Evolutionary conservation across 2,329 filamentous ascomycete genomes (phyloP).

Genomic region (Penicillium psychrosexuale): DNA sequence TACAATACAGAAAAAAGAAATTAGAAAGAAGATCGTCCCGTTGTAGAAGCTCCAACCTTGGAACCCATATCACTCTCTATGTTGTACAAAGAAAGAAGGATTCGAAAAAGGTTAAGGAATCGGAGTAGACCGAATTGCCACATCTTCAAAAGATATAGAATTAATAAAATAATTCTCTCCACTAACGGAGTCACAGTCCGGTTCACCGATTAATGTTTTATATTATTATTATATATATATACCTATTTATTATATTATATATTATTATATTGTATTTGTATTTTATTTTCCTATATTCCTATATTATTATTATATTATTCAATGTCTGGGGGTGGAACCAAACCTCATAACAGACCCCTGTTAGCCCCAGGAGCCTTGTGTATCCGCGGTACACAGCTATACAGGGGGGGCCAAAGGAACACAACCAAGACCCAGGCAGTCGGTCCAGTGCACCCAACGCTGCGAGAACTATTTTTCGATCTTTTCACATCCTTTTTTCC

Average conservation of each 20-base stretch:
- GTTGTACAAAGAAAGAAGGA: constrained; percentile 16
- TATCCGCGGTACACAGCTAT: constrained; percentile 28
- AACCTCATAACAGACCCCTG: constrained; percentile 7
- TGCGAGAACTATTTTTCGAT: constrained; percentile 11
- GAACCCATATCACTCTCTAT: no score
- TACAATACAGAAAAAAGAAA: not conserved
- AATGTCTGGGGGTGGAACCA: constrained; percentile 20
- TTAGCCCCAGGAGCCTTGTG: constrained; percentile 18
- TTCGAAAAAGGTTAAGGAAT: not conserved
- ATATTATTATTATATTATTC: not conserved
- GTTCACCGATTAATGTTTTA: constrained; percentile 14
- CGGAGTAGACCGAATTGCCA: constrained; percentile 18
- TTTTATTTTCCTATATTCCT: not conserved
- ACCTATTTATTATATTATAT: no score
- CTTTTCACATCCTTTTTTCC: constrained; percentile 8
- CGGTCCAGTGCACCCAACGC: constrained; percentile 24
- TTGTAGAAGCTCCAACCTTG: no score
- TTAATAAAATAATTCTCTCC: constrained; percentile 5
- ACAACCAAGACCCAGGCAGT: constrained; percentile 21
- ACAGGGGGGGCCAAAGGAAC: constrained; percentile 26
- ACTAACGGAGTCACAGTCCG: constrained; percentile 11
- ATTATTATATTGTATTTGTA: no score
- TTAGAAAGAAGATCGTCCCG: constrained; percentile 11
- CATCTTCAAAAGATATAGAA: constrained; percentile 15
- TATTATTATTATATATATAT: no score